Base-by-base conservation (phyloP, 805 yeast species). In the Saccharomycopsis oosterbeekiorum region DNA sequence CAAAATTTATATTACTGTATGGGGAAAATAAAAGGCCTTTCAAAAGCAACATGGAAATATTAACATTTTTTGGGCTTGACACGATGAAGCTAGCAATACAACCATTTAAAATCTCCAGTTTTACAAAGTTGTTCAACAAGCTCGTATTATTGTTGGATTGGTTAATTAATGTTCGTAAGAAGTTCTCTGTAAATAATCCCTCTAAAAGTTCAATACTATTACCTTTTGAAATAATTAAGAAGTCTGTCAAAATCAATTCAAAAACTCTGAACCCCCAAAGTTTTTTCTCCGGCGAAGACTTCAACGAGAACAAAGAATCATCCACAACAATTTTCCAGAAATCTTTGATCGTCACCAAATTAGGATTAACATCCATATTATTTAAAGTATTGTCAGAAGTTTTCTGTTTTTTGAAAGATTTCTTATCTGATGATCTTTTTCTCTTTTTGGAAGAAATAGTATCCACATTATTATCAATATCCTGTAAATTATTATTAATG, bases 311-410 rank as follows among this genome's bases (percentile, higher is more conserved):
- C 63, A 88, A 82, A 3, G 87, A 80, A 67, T 90, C 94, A 69
- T 93, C 97, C 15, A 93, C 81, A 5, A 84, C 84, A 2, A 79
- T 75, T 66, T 83, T 81, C 96, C 96, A 91, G 70, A 93, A 91
- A 59, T 88, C 94, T 9, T 75, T 70, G 50, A 83, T 69, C 2
- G 76, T 70, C 34, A 82, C 71, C 29, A 57, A 39, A 14, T 66
- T 70, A 10, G 60, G 59, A 61, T 37, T 14, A 36, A 66, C 40
- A n/a, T 53, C 40, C 55, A 41, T 5, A 40, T 24, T 67, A 65
- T 36, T 66, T 62, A 57, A 64, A 65, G 42, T 59, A 61, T 62
- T 61, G 67, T 62, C 60, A 15, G 56, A 14, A 51, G 21, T 69
- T 65, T 60, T 69, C 26, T 62, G 68, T 24, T 63, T 55, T 53